These are phyloP conservation scores for Mycena albidolilacea DNA, from an alignment of 768 basidiomycete species.

Conservation along the genomic window DNA sequence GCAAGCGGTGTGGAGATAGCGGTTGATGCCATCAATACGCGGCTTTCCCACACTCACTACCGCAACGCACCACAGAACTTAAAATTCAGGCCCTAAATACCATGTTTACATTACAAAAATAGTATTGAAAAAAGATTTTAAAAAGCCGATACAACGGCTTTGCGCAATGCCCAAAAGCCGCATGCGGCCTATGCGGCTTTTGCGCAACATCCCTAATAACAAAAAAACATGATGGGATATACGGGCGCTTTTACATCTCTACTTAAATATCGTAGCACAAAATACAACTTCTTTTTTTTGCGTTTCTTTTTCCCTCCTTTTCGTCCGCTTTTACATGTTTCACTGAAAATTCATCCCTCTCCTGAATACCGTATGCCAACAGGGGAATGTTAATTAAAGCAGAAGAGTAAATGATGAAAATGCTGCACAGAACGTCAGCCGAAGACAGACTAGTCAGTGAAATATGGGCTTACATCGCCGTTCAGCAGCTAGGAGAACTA, in stretches of 20 bases:
- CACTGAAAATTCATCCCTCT: background rate
- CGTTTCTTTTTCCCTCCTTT: background rate
- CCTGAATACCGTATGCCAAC: background rate
- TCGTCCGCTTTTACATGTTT: background rate
- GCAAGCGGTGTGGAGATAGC: too few species aligned
- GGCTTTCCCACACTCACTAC: too few species aligned
- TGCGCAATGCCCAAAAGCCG: too few species aligned
- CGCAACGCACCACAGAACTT: too few species aligned
- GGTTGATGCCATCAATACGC: too few species aligned
- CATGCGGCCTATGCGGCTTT: too few species aligned
- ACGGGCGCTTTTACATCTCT: background rate
- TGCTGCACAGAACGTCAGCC: conserved; percentile 1
- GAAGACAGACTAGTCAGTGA: background rate
- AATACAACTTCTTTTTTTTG: background rate
- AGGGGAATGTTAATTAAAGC: background rate
- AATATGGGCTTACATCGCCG: background rate
- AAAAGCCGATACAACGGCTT: too few species aligned
- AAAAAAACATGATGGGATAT: background rate
- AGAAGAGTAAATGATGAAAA: background rate
- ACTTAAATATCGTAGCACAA: background rate
- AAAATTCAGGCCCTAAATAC: too few species aligned
- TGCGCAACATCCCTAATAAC: too few species aligned
- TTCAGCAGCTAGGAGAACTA: conserved; percentile 12
- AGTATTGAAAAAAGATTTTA: too few species aligned
- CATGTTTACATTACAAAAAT: too few species aligned